phyloP scores from a whole-genome alignment of 768 basidiomycete species.

The Podaxis pistillaris region DNA sequence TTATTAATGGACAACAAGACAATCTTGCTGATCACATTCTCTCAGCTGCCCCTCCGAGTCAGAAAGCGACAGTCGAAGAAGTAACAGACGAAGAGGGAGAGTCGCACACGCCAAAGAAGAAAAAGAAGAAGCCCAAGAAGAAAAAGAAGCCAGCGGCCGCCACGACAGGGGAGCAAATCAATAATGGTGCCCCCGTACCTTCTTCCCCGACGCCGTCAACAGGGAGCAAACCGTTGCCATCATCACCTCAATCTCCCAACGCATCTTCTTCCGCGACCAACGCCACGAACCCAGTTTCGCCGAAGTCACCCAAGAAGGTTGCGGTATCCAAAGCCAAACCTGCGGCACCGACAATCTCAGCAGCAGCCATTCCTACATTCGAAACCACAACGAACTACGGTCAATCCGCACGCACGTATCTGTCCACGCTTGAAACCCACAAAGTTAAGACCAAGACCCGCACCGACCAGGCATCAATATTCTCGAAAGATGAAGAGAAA shows the following conservation, averaged over 20 bases:
- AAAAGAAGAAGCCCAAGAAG: constrained; percentile 73
- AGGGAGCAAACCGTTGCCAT: background rate
- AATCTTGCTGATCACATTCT: constrained; percentile 9
- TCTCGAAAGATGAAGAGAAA: constrained; percentile 39
- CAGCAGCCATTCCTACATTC: constrained; percentile 35
- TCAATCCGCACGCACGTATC: constrained; percentile 70
- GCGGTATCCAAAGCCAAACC: constrained; percentile 17
- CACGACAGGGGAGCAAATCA: constrained; percentile 21
- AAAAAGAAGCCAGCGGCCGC: constrained; percentile 66
- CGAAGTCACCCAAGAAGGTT: constrained; percentile 21
- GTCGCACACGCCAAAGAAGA: constrained; percentile 36
- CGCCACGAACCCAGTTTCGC: background rate
- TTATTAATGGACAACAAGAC: constrained; percentile 7
- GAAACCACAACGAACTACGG: constrained; percentile 46
- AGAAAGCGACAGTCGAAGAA: constrained; percentile 64
- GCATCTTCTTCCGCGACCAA: constrained; percentile 14
- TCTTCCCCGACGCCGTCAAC: constrained; percentile 21
- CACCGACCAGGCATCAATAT: constrained; percentile 53
- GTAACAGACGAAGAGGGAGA: constrained; percentile 68
- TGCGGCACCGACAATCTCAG: constrained; percentile 30
- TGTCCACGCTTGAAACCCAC: constrained; percentile 44
- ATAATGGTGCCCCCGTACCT: constrained; percentile 19
- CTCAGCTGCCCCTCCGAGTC: constrained; percentile 26
- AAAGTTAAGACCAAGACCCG: constrained; percentile 76
- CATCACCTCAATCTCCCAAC: constrained; percentile 10